Evolutionary conservation across 495 filamentous ascomycete species (phyloP).

Genomic region (Evansstolkia leycettana): DNA sequence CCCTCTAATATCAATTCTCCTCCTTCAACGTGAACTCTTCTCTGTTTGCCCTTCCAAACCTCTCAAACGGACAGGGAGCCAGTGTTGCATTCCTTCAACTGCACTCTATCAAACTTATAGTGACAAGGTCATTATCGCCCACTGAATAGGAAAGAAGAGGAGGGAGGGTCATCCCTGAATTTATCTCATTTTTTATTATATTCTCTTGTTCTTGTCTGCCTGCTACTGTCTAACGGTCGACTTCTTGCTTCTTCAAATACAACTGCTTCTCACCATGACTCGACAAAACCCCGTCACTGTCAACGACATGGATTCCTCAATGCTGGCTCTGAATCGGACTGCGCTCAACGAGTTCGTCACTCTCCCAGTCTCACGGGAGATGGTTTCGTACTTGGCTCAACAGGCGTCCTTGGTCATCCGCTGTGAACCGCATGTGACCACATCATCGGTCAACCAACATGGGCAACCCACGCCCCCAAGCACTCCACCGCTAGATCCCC

Average conservation of each 20-base stretch:
- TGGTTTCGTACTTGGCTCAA: conserved; percentile 74
- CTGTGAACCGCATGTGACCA: conserved; percentile 53
- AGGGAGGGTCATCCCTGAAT: not conserved
- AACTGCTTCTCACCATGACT: conserved; percentile 4
- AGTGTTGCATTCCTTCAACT: not conserved
- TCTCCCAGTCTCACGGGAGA: conserved; percentile 63
- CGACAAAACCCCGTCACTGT: conserved; percentile 7
- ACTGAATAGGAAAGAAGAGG: not conserved
- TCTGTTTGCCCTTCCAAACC: too few species aligned
- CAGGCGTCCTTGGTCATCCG: conserved; percentile 83
- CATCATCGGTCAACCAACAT: conserved; percentile 34
- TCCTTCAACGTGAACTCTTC: not conserved
- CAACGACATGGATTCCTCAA: conserved; percentile 26
- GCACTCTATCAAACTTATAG: not conserved
- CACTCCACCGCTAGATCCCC: conserved; percentile 48
- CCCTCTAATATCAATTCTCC: not conserved
- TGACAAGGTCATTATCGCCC: not conserved
- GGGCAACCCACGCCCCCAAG: conserved; percentile 56
- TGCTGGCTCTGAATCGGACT: conserved; percentile 49
- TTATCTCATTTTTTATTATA: not conserved
- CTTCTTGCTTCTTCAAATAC: conserved; percentile 4
- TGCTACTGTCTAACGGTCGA: conserved; percentile 9
- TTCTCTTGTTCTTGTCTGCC: conserved; percentile 10
- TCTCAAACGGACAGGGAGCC: too few species aligned
- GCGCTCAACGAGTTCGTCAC: conserved; percentile 87